phyloP scores from a whole-genome alignment of 1,284 basidiomycete genomes.

The Trichosporon ovoides region DNA sequence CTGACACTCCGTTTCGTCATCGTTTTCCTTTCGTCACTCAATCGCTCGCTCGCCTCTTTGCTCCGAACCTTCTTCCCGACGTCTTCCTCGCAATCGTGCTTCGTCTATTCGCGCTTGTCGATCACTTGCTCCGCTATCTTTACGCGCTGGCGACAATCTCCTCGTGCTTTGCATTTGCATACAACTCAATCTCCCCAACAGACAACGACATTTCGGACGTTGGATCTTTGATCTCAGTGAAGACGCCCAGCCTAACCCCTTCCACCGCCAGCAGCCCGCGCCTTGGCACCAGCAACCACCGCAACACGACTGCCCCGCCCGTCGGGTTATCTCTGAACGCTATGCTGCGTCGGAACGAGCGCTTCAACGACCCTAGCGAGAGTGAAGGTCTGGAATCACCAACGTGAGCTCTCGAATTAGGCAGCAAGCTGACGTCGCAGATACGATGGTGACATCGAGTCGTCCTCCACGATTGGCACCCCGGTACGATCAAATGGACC shows the following conservation, averaged over 20 bases:
- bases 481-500: constrained; percentile 47
- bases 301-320: constrained; percentile 7
- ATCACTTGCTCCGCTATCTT: too few species aligned
- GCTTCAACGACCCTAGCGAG: constrained; percentile 23
- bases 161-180: too few species aligned
- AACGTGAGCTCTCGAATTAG: constrained; percentile 36
- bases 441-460: constrained; percentile 85
- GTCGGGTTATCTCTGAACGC: constrained; percentile 12
- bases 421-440: constrained; percentile 49
- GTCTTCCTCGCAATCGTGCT: too few species aligned
- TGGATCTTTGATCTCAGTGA: constrained; percentile 39
- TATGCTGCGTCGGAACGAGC: constrained; percentile 19
- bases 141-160: too few species aligned
- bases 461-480: constrained; percentile 48
- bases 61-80: background rate
- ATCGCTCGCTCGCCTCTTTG: background rate
- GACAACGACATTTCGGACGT: constrained; percentile 47
- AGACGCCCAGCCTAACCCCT: constrained; percentile 20
- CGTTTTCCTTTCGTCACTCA: background rate
- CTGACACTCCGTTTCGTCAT: background rate
- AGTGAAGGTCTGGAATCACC: constrained; percentile 46
- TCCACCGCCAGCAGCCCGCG: constrained; percentile 22
- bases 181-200: constrained; percentile 7
- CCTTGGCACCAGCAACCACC: constrained; percentile 1
- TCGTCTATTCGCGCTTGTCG: too few species aligned